Conservation (phyloP, 176 grass and related monocot species). For the Oryza officinalis region DNA sequence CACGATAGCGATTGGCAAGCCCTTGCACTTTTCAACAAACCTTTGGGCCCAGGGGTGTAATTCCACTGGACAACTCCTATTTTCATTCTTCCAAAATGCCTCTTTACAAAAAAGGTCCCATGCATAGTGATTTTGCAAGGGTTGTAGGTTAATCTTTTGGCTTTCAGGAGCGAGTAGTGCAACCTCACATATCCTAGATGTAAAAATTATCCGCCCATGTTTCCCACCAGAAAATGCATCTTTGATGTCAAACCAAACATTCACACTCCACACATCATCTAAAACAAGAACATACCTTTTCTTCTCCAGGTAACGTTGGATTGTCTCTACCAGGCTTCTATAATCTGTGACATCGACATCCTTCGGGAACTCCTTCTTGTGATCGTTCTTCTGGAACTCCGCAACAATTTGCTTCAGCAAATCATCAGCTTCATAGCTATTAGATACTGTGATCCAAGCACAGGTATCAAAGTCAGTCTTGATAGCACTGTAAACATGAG, state of each 20-base stretch:
- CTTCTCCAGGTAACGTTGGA: constrained; percentile 14
- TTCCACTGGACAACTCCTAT: constrained; percentile 12
- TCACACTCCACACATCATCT: constrained; percentile 41
- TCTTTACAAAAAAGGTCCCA: constrained; percentile 45
- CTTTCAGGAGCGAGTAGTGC: constrained; percentile 20
- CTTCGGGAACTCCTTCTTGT: constrained; percentile 19
- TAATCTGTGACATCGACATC: constrained; percentile 28
- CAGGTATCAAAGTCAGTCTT: constrained; percentile 35
- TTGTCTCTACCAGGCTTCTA: constrained; percentile 33
- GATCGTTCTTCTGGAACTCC: constrained; percentile 29
- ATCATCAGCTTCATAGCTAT: constrained; percentile 34
- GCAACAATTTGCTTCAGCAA: constrained; percentile 11
- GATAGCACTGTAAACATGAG: constrained; percentile 30
- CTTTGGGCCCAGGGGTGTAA: background rate
- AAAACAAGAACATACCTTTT: constrained; percentile 36
- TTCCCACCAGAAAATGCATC: constrained; percentile 32
- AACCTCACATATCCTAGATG: constrained; percentile 31
- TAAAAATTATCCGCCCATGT: constrained; percentile 35
- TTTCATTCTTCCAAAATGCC: constrained; percentile 30
- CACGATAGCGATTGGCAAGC: constrained; percentile 46
- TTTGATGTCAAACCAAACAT: constrained; percentile 35
- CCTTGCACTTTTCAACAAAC: constrained; percentile 41
- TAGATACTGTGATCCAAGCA: constrained; percentile 42
- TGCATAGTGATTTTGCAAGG: constrained; percentile 29
- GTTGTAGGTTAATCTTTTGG: constrained; percentile 30